Base-by-base conservation (phyloP, 768 basidiomycete species). In the Suillus weaverae region DNA sequence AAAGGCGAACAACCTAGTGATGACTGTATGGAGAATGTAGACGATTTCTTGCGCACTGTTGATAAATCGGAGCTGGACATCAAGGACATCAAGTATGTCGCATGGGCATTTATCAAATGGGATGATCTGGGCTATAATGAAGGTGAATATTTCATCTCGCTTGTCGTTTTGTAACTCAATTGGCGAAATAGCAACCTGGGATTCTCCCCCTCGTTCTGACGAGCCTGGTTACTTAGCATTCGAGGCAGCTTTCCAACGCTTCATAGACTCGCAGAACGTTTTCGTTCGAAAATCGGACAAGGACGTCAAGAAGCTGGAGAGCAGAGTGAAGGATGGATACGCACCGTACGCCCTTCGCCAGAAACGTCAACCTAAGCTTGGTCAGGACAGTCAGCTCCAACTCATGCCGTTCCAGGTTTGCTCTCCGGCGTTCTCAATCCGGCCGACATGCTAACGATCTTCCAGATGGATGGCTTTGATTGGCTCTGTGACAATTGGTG, bases 61-160 rank as follows among this genome's bases (percentile, higher is more conserved):
- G 26, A 20, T 26, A 89, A 74, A 64, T 70, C 44, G 72, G 80
- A 22, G 80, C 76, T 61, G 74, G 80, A 41, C 61, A 74, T 76
- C 36, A 77, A 85, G 5, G 82, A 90, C 69, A 83, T 88, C 35
- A 79, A 85, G 44, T 76, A 84, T 59, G 86, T 97, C 39, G 81
- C 87, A 22, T 95, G 92, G 89, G 86, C 85, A 14, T 95, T 95
- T 73, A 81, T 94, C 69, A 99, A 99, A 75, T 99, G 97, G 97
- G 82, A 87, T 51, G 95, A 95, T 67, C 81, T 98, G 33, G 88
- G 91, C n/a, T 97, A 99, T 66, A 91, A 97, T 26, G 91, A 95
- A 81, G 89, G 96, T 93, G 32, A 43, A 20, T 46, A 44, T 36
- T 7, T 44, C 9, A 20, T 11, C 2, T 50, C n/a, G 60, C 56